Evolutionary conservation across 305 asterid species (phyloP).

Genomic region (Fraxinus albicans): DNA sequence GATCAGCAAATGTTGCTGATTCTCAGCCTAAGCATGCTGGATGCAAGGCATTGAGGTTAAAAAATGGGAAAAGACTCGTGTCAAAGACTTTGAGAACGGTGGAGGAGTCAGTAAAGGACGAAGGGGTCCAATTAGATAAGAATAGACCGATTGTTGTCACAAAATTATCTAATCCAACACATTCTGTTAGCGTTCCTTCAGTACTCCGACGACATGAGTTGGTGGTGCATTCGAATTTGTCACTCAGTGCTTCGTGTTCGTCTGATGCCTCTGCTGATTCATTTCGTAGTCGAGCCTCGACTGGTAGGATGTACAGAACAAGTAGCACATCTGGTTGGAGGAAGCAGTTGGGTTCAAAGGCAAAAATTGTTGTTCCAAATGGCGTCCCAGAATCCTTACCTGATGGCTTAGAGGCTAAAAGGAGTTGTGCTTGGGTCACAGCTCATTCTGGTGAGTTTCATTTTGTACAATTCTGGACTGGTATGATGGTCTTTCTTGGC

Average conservation of each 20-base stretch:
- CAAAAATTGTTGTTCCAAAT: conserved; percentile 29
- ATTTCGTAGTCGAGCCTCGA: conserved; percentile 41
- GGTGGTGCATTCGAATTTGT: conserved; percentile 26
- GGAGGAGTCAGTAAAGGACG: conserved; percentile 35
- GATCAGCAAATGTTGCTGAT: conserved; percentile 32
- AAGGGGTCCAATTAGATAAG: conserved; percentile 22
- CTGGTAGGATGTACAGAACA: conserved; percentile 35
- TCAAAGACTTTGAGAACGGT: conserved; percentile 26
- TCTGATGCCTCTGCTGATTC: conserved; percentile 50
- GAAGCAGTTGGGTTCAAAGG: conserved; percentile 36
- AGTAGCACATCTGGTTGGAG: conserved; percentile 26
- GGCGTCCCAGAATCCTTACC: conserved; percentile 28
- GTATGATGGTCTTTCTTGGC: neutral
- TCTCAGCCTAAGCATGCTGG: conserved; percentile 33
- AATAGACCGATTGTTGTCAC: neutral
- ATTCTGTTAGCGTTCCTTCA: conserved; percentile 25
- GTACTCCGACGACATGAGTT: conserved; percentile 34
- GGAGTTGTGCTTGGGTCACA: conserved; percentile 47
- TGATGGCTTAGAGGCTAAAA: conserved; percentile 27
- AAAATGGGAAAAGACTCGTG: conserved; percentile 17
- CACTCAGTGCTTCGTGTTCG: conserved; percentile 46
- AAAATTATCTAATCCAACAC: conserved; percentile 27
- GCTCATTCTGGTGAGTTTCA: conserved; percentile 38
- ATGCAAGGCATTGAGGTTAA: conserved; percentile 27
- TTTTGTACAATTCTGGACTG: neutral